These are phyloP conservation scores for Termitomyces sp. DNA, from an alignment of 768 basidiomycete genomes.

Conservation along the genomic window DNA sequence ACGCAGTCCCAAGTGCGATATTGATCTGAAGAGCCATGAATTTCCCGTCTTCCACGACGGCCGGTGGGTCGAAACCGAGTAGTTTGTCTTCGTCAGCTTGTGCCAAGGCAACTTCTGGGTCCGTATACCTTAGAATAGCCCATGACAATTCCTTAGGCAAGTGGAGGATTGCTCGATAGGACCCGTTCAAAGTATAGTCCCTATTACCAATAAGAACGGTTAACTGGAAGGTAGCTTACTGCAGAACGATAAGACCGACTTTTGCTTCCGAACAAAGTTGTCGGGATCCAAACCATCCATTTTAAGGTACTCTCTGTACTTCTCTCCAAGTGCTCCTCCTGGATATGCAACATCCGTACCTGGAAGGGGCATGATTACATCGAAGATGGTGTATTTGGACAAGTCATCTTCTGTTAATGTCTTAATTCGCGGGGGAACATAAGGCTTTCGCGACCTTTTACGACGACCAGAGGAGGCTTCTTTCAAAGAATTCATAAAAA, in stretches of 20 bases:
- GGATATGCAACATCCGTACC: slow-evolving; percentile 94
- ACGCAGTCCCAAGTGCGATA: slow-evolving; percentile 81
- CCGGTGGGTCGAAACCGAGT: slow-evolving; percentile 73
- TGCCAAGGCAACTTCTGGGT: slow-evolving; percentile 86
- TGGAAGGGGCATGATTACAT: slow-evolving; percentile 96
- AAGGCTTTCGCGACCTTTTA: slow-evolving; percentile 44
- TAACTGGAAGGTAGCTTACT: background rate
- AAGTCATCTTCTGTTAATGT: slow-evolving; percentile 74
- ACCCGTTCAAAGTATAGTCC: slow-evolving; percentile 89
- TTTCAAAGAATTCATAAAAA: slow-evolving; percentile 10
- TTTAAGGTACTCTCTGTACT: slow-evolving; percentile 74
- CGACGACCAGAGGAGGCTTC: slow-evolving; percentile 19
- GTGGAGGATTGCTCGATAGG: slow-evolving; percentile 90
- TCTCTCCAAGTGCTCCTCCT: slow-evolving; percentile 79
- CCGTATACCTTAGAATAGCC: slow-evolving; percentile 82
- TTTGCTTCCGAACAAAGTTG: slow-evolving; percentile 86
- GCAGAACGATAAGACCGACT: slow-evolving; percentile 39
- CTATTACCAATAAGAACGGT: slow-evolving; percentile 31
- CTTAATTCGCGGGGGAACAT: slow-evolving; percentile 67
- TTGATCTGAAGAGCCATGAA: slow-evolving; percentile 86
- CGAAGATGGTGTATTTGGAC: slow-evolving; percentile 80
- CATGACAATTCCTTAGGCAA: slow-evolving; percentile 78
- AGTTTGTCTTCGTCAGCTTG: slow-evolving; percentile 95
- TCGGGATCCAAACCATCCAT: slow-evolving; percentile 89
- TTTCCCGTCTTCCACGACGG: slow-evolving; percentile 61